These are phyloP conservation scores for Diplosphaera chodatii DNA, from an alignment of 139 green algal genomes.

Conservation along the genomic window DNA sequence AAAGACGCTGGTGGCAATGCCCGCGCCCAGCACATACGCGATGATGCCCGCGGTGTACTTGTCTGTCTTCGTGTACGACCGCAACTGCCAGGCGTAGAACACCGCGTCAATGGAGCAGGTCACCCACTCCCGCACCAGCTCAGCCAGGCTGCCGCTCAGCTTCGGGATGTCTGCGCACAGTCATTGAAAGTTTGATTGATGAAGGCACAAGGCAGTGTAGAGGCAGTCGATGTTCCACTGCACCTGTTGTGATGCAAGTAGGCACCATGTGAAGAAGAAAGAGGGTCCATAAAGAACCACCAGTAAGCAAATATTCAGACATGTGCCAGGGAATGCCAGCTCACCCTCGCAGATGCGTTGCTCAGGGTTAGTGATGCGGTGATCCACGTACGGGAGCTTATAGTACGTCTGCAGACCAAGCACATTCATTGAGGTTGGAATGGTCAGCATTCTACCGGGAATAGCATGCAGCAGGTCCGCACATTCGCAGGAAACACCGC, in stretches of 20 bases:
- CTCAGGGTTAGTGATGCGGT: slow-evolving; percentile 48
- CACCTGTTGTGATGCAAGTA: too few species aligned
- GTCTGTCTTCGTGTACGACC: slow-evolving; percentile 51
- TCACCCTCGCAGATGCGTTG: slow-evolving; percentile 55
- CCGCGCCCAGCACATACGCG: slow-evolving; percentile 52
- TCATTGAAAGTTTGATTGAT: too few species aligned
- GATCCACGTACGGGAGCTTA: slow-evolving; percentile 64
- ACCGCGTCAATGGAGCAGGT: slow-evolving; percentile 37
- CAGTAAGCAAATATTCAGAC: too few species aligned
- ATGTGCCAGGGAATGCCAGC: too few species aligned
- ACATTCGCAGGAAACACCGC: background rate
- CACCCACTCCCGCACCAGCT: slow-evolving; percentile 45
- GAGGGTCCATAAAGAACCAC: too few species aligned
- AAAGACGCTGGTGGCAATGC: slow-evolving; percentile 29
- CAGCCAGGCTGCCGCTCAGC: slow-evolving; percentile 35
- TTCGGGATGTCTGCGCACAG: slow-evolving; percentile 57
- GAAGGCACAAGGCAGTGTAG: too few species aligned
- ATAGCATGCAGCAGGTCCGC: too few species aligned
- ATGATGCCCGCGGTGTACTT: slow-evolving; percentile 60
- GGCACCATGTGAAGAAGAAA: too few species aligned
- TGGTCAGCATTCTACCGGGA: too few species aligned
- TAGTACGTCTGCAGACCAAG: slow-evolving; percentile 50
- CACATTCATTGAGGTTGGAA: background rate
- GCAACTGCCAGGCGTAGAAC: slow-evolving; percentile 56
- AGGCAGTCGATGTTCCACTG: too few species aligned